Base-by-base conservation (phyloP, 1,139 yeast genomes). In the Sugiyamaella paludigena region DNA sequence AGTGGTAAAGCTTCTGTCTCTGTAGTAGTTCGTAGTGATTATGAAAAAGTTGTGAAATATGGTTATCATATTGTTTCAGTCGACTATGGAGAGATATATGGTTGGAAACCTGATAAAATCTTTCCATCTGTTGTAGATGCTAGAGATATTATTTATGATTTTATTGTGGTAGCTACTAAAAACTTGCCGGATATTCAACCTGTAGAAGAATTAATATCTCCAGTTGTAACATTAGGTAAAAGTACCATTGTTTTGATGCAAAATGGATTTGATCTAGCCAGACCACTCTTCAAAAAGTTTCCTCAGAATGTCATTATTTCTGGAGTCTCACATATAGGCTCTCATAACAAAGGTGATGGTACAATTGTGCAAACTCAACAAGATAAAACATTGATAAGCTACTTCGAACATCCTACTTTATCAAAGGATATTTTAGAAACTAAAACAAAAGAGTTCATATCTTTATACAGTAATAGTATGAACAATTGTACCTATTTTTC, bases 191-290 rank as follows among this genome's bases (percentile, higher is more conserved):
- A 84, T 60, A 67, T 78, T 1, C 70, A 74, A 41, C 69, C 70
- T 45, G 72, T 83, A 45, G 85, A 80, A 56, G 79, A 81, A 16
- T 68, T 83, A 39, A 73, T 83, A 48, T 71, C 66, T 24, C 80
- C 83, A 1, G 84, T 79, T 1, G 76, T 81, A 29, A 64, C 72
- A n/a, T 57, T 68, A 7, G 72, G 65, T 5, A 67, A 70, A 30
- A 74, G 86, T 7, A 72, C 78, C 4, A 76, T 85, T 45, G 77
- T 83, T 1, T 71, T 84, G 53, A 63, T 83, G 43, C 89, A 84
- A 64, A 84, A 84, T 59, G 92, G 92, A 2, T 70, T 83, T 49
- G 87, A 82, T 31, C 81, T 83, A 50, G 92, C 85, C 61, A 69
- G 69, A 45, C 78, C 83, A 1, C 73, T 81, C 58, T 70, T 78